phyloP scores from a whole-genome alignment of 768 basidiomycete genomes.

The Pholiota microspora region DNA sequence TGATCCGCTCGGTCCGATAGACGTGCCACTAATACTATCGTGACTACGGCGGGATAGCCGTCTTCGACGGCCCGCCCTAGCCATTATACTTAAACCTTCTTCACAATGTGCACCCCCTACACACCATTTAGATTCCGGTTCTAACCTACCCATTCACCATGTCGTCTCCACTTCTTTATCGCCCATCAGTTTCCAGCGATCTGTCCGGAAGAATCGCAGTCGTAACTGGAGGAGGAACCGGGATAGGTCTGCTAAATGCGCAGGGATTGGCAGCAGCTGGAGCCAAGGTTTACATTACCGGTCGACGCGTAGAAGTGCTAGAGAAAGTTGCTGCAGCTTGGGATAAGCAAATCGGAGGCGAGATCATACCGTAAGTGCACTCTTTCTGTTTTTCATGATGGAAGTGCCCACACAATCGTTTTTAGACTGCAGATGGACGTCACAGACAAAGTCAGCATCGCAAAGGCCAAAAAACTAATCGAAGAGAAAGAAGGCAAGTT shows the following conservation, averaged over 20 bases:
- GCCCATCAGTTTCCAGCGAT: conserved; percentile 40
- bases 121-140: too few relatives aligned
- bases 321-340: conserved; percentile 51
- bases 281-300: conserved; percentile 79
- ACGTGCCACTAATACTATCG: not conserved
- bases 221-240: conserved; percentile 54
- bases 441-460: conserved; percentile 67
- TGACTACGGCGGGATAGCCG: not conserved
- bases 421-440: conserved; percentile 67
- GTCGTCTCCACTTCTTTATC: conserved; percentile 22
- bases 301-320: conserved; percentile 64
- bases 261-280: conserved; percentile 74
- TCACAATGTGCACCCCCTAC: too few relatives aligned
- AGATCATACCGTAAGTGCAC: conserved; percentile 53
- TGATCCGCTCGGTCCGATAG: not conserved
- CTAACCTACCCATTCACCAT: conserved; percentile 1
- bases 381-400: not conserved
- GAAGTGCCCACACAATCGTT: not conserved
- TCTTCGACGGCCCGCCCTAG: too few relatives aligned
- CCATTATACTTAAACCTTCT: not conserved
- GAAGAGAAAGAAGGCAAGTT: conserved; percentile 63
- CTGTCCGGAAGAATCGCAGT: conserved; percentile 57
- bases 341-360: conserved; percentile 45
- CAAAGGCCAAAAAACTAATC: conserved; percentile 49
- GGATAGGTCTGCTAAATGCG: conserved; percentile 64